A percentile compares a stretch with the other conserved stretches of the same genome.
Conservation (phyloP, 2,329 filamentous ascomycete species). For the Periconia sp. region DNA sequence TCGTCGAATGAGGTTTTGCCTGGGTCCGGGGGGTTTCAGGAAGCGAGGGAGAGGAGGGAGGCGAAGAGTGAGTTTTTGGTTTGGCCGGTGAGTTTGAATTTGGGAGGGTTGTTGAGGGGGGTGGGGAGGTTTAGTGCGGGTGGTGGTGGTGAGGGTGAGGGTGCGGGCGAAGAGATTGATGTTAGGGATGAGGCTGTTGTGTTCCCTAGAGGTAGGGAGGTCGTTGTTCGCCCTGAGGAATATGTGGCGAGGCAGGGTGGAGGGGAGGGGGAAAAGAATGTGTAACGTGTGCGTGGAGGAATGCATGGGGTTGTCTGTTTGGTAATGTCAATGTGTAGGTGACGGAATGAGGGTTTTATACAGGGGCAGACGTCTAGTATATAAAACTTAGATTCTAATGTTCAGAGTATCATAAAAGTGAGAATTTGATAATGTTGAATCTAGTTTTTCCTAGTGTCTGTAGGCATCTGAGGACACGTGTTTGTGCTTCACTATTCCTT, state of each 20-base stretch:
- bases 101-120: constrained; percentile 6
- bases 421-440: too few species aligned
- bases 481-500: too few species aligned
- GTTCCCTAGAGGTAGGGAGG: constrained; percentile 10
- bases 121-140: constrained; percentile 7
- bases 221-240: constrained; percentile 7
- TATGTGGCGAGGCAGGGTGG: constrained; percentile 2
- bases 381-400: too few species aligned
- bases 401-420: too few species aligned
- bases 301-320: too few species aligned
- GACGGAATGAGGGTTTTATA: too few species aligned
- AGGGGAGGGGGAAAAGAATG: not conserved
- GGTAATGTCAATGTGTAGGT: too few species aligned
- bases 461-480: too few species aligned
- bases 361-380: too few species aligned
- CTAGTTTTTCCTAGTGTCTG: too few species aligned
- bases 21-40: not conserved
- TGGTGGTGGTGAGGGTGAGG: not conserved
- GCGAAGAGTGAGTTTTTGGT: constrained; percentile 12
- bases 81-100: constrained; percentile 13
- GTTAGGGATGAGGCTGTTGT: not conserved
- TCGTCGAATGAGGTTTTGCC: constrained; percentile 2
- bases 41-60: constrained; percentile 1
- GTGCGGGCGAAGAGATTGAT: constrained; percentile 11
- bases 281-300: not conserved